phyloP scores from a whole-genome alignment of 257 asterid genomes.

The Rubia yunnanensis region DNA sequence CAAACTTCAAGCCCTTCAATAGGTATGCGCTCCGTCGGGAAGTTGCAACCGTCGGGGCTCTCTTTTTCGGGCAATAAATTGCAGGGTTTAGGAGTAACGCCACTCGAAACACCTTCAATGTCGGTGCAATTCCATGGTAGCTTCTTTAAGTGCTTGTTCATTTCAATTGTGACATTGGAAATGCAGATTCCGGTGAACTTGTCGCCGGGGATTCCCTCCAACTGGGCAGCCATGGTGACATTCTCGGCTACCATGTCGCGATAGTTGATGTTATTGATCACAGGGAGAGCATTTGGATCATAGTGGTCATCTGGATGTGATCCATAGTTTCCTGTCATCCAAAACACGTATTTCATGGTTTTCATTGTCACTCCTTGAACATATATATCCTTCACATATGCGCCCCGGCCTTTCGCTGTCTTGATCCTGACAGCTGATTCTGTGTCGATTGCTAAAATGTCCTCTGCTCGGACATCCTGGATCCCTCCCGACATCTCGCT shows the following conservation, averaged over 20 bases:
- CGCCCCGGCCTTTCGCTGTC: constrained; percentile 80
- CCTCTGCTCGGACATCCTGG: constrained; percentile 71
- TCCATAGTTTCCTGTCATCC: constrained; percentile 96
- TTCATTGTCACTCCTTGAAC: constrained; percentile 67
- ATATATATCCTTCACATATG: constrained; percentile 69
- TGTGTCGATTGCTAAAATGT: constrained; percentile 62
- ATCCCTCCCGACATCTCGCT: constrained; percentile 99
- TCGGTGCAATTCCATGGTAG: constrained; percentile 82
- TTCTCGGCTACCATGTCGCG: constrained; percentile 58
- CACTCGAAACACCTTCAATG: constrained; percentile 58
- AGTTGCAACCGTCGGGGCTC: constrained; percentile 29
- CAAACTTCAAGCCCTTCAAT: not conserved
- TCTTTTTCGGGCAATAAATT: constrained; percentile 36
- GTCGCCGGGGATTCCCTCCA: constrained; percentile 12
- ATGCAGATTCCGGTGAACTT: constrained; percentile 18
- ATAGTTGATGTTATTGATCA: constrained; percentile 57
- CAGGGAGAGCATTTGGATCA: constrained; percentile 86
- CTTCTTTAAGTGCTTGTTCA: constrained; percentile 57
- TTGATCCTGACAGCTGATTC: constrained; percentile 88
- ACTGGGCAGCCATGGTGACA: constrained; percentile 38
- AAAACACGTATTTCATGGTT: constrained; percentile 90
- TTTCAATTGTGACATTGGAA: constrained; percentile 58
- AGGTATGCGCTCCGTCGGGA: constrained; percentile 25
- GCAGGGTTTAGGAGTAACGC: constrained; percentile 70
- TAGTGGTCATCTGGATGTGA: constrained; percentile 73